Conservation (phyloP, 371 early-diverging fungal species). For the Zopfochytrium polystomum region DNA sequence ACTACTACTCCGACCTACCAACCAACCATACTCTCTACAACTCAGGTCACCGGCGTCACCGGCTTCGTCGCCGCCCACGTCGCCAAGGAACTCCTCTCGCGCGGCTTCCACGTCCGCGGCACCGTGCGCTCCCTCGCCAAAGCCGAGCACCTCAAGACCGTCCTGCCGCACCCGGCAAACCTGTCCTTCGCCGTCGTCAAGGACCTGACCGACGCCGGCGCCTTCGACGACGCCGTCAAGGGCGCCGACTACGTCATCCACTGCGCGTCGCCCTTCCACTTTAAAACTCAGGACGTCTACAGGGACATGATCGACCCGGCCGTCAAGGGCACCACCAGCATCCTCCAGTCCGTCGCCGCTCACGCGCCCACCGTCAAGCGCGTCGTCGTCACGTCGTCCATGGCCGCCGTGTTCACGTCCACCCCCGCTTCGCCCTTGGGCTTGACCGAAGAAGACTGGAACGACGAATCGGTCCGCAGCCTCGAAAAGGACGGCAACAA, state of each 20-base stretch:
- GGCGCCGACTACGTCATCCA: constrained; percentile 14
- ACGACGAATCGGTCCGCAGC: too few species aligned
- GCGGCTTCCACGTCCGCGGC: constrained; percentile 26
- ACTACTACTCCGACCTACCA: too few species aligned
- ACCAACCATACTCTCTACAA: background rate
- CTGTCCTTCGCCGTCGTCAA: too few species aligned
- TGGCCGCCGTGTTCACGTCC: constrained; percentile 26
- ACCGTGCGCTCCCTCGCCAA: constrained; percentile 28
- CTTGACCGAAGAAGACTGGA: constrained; percentile 28
- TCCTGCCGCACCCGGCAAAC: background rate
- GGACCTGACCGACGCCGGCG: too few species aligned
- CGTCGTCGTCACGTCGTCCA: constrained; percentile 35
- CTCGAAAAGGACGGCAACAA: too few species aligned
- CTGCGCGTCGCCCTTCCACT: constrained; percentile 33
- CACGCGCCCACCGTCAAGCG: constrained; percentile 10
- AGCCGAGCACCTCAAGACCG: constrained; percentile 6
- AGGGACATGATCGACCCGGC: constrained; percentile 33
- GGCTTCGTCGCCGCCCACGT: constrained; percentile 39
- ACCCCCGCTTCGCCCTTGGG: background rate
- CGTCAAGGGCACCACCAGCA: constrained; percentile 31
- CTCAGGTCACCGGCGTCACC: constrained; percentile 35
- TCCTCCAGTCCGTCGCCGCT: constrained; percentile 5
- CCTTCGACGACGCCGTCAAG: too few species aligned
- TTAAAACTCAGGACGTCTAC: constrained; percentile 8
- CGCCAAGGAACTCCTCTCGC: constrained; percentile 24